phyloP scores from a whole-genome alignment of 352 stramenopile genomes.

The Phytophthora tubulina region DNA sequence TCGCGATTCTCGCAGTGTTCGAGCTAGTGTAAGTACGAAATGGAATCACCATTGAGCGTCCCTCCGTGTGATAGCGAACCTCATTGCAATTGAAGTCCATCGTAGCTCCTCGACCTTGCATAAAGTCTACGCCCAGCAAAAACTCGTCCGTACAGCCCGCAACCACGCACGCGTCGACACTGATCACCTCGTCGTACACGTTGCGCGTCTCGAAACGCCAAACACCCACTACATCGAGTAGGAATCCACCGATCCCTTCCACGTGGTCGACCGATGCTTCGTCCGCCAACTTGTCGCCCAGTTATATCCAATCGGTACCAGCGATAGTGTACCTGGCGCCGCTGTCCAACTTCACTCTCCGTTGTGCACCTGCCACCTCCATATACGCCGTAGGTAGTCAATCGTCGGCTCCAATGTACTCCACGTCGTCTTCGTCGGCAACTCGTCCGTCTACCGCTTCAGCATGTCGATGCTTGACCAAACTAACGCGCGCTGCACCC shows the following conservation, averaged over 20 bases:
- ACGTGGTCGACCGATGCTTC: background rate
- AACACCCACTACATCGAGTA: constrained; percentile 1
- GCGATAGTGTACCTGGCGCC: background rate
- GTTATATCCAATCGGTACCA: background rate
- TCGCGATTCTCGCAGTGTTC: background rate
- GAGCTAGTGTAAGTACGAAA: background rate
- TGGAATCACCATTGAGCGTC: background rate
- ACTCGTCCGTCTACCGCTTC: no score
- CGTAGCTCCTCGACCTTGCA: background rate
- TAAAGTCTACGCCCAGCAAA: constrained; percentile 4
- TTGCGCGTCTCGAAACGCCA: background rate
- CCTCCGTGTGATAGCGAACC: background rate
- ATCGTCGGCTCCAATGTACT: background rate
- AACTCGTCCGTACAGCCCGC: background rate
- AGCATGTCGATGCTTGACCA: background rate
- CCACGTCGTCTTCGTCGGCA: background rate
- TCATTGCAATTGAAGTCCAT: constrained; percentile 13
- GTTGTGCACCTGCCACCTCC: background rate
- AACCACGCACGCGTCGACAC: background rate
- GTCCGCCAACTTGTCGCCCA: background rate
- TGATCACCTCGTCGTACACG: background rate
- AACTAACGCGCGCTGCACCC: background rate
- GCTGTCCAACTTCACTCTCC: background rate
- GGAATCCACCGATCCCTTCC: constrained; percentile 6
- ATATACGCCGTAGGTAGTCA: background rate